These are phyloP conservation scores for Fusarium sp. DNA, from an alignment of 2,329 filamentous ascomycete species.

Conservation along the genomic window DNA sequence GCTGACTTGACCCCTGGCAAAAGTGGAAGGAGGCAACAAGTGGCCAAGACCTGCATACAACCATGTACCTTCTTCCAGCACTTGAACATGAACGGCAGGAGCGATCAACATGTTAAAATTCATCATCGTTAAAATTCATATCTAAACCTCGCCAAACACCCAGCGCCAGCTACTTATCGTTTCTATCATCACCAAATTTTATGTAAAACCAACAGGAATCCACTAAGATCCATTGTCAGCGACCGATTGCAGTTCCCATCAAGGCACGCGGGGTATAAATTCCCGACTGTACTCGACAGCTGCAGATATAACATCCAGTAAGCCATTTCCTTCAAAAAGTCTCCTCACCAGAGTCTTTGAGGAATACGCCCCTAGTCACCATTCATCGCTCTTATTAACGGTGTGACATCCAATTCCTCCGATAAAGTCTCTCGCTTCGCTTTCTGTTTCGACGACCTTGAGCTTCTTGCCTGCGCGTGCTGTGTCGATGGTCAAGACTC, in stretches of 20 bases:
- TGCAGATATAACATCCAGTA: constrained; percentile 1
- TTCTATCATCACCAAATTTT: neutral
- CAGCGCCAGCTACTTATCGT: neutral
- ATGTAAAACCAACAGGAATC: neutral
- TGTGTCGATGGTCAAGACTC: constrained; percentile 40
- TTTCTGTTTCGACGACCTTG: constrained; percentile 41
- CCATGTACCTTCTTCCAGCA: no score
- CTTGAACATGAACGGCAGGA: neutral
- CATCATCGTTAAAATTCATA: constrained; percentile 3
- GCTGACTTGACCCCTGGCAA: neutral
- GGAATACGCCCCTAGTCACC: constrained; percentile 26
- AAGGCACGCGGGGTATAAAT: neutral
- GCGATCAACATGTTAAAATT: neutral
- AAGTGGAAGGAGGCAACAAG: neutral
- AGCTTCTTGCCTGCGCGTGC: constrained; percentile 18
- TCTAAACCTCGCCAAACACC: neutral
- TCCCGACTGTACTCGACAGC: neutral
- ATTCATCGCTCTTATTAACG: constrained; percentile 40
- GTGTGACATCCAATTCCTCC: constrained; percentile 47
- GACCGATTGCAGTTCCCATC: neutral
- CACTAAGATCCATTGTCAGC: neutral
- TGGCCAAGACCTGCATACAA: neutral
- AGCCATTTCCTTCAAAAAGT: constrained; percentile 5
- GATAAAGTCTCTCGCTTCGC: constrained; percentile 45
- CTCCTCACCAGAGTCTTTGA: constrained; percentile 7